Evolutionary conservation across 768 basidiomycete genomes (phyloP).

Genomic region (Agaricus bisporus): DNA sequence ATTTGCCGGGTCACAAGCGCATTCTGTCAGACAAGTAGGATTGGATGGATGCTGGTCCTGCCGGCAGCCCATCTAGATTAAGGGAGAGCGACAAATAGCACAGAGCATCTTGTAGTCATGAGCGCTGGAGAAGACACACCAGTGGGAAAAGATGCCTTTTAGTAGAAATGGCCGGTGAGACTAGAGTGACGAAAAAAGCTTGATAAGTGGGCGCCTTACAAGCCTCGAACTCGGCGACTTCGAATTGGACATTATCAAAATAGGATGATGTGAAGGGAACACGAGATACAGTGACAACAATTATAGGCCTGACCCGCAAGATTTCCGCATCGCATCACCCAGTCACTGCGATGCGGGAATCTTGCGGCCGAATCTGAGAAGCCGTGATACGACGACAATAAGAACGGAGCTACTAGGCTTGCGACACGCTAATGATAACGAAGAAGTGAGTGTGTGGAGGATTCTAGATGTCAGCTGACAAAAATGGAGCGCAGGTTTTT

Average conservation of each 20-base stretch:
- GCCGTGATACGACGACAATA: too few species aligned
- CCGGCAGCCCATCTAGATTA: conserved; percentile 79
- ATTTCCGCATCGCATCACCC: too few species aligned
- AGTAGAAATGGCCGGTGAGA: conserved; percentile 60
- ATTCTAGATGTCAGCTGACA: too few species aligned
- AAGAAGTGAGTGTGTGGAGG: too few species aligned
- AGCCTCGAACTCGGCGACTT: conserved; percentile 64
- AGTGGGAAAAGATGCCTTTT: conserved; percentile 43
- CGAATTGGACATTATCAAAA: conserved; percentile 65
- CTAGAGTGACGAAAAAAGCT: conserved; percentile 64
- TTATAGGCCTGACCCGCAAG: conserved; percentile 71
- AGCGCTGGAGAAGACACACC: conserved; percentile 44
- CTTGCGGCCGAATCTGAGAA: conserved; percentile 31
- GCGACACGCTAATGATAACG: conserved; percentile 16
- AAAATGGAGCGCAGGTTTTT: too few species aligned
- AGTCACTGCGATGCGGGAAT: conserved; percentile 53
- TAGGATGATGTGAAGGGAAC: background rate
- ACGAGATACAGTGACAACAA: conserved; percentile 64
- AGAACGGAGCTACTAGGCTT: background rate
- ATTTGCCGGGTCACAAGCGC: conserved; percentile 52
- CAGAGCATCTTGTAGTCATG: conserved; percentile 77
- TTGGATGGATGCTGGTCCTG: conserved; percentile 65
- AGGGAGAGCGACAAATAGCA: conserved; percentile 66
- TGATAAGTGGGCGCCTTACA: conserved; percentile 61
- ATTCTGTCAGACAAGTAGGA: conserved; percentile 40